phyloP scores from a whole-genome alignment of 306 rosid genomes.

The Sophora flavescens region DNA sequence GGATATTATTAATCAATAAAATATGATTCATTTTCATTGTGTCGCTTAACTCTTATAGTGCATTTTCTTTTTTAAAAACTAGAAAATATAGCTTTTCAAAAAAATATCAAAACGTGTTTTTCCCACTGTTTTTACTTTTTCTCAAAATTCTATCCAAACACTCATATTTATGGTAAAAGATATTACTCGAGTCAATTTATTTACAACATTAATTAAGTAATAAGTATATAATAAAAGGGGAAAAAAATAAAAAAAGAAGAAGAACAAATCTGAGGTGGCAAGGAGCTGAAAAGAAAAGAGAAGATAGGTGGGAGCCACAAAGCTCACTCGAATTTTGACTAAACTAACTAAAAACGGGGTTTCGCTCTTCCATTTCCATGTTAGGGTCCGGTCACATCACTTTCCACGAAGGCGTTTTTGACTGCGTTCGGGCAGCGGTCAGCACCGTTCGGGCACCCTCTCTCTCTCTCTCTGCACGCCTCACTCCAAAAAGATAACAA shows the following conservation, averaged over 20 bases:
- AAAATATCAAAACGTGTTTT: no score
- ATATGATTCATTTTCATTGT: no score
- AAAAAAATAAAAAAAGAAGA: background rate
- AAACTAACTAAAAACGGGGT: constrained; percentile 75
- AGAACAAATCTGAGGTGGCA: constrained; percentile 44
- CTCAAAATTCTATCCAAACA: no score
- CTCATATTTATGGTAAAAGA: no score
- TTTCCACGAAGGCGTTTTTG: constrained; percentile 84
- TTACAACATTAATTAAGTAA: no score
- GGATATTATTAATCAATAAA: no score
- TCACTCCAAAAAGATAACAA: constrained; percentile 58
- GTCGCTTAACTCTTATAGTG: no score
- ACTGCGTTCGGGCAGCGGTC: constrained; percentile 90
- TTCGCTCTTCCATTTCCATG: constrained; percentile 42
- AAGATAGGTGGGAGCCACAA: constrained; percentile 47
- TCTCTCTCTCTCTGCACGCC: constrained; percentile 64
- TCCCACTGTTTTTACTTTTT: no score
- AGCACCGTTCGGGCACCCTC: constrained; percentile 87
- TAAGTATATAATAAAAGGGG: no score
- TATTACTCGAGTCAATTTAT: no score
- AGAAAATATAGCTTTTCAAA: no score
- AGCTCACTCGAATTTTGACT: constrained; percentile 61
- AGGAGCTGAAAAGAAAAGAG: constrained; percentile 27
- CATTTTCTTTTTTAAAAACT: no score
- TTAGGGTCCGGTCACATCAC: constrained; percentile 85